Base-by-base conservation (phyloP, 2,329 filamentous ascomycete genomes). In the Sphaerulina musiva region DNA sequence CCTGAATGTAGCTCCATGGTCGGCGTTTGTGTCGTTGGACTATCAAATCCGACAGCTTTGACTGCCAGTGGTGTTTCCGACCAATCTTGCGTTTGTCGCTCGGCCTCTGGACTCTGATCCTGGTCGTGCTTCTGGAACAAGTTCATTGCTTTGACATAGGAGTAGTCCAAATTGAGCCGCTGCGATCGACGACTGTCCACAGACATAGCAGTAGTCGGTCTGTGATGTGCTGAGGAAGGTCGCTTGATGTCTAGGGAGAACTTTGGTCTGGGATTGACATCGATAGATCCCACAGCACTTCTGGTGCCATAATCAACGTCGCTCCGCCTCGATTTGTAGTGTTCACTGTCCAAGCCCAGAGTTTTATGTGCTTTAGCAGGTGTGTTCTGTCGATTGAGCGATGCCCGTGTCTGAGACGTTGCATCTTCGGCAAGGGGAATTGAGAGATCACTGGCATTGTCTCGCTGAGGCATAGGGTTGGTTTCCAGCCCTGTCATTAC, bases 341-440 rank as follows among this genome's bases (percentile, higher is more conserved):
- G 45, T 10, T 59, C 60, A 43, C 39, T 47, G 8, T 51, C 51
- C 38, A 74, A 67, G 14, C 73, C 72, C 46, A 74, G 64, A 14
- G 74, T 65, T 57, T 66, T 72, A 63, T 73, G 72, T 26, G 73
- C 71, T 57, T 75, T 74, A 10, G 65, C 64, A 51, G 64, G 60
- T 48, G 70, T 66, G 36, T 54, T 34, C 44, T 59, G 48, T 39
- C 62, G 56, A 55, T 55, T 56, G 49, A 61, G 44, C 44, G 54
- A 17, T 42, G 55, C 56, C 41, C 59, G 51, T 8, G 41, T 46
- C 51, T 46, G 53, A 7, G 58, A 40, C 10, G 53, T 56, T 44
- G 36, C 43, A 17, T 59, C 59, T 40, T 59, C 56, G 44, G 46
- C 55, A 55, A 17, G 51, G 32, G 55, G 56, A 42, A 48, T 45